phyloP scores from a whole-genome alignment of 371 early-diverging fungal species.

The Haplosporangium sp. region DNA sequence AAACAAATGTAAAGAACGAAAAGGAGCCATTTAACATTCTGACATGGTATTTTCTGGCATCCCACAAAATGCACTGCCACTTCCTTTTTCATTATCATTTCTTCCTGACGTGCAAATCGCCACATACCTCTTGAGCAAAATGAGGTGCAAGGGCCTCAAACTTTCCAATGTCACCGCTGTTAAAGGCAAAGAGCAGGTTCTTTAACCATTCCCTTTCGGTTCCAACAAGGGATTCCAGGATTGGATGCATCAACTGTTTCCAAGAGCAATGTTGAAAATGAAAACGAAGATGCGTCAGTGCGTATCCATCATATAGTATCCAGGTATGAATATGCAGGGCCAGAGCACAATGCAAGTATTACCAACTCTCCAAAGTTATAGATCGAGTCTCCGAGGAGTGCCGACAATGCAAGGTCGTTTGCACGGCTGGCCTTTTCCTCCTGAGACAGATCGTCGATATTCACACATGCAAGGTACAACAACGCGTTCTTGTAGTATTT shows the following conservation, averaged over 20 bases:
- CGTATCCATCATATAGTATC: too few species aligned
- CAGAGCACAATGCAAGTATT: constrained; percentile 25
- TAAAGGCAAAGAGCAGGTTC: constrained; percentile 90
- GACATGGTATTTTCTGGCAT: not conserved
- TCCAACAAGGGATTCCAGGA: constrained; percentile 83
- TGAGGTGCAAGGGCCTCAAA: constrained; percentile 85
- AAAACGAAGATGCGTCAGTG: too few species aligned
- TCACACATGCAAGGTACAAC: constrained; percentile 91
- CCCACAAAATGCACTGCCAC: too few species aligned
- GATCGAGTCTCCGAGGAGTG: constrained; percentile 92
- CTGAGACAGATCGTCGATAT: constrained; percentile 78
- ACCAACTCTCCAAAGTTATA: constrained; percentile 99
- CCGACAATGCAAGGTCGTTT: constrained; percentile 91
- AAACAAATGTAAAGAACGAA: not conserved
- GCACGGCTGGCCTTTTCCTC: constrained; percentile 89
- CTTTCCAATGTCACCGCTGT: constrained; percentile 92
- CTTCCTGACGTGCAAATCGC: too few species aligned
- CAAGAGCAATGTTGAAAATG: not conserved
- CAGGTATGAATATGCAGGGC: too few species aligned
- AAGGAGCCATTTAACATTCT: not conserved
- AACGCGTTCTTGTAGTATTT: constrained; percentile 96
- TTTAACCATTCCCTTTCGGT: constrained; percentile 91
- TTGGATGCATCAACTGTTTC: constrained; percentile 92
- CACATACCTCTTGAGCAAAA: constrained; percentile 77
- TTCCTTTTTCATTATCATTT: too few species aligned